Percentiles rank a stretch among this genome's conserved stretches.
phyloP scores from a whole-genome alignment of 1,284 basidiomycete species.

The Meira miltonrushii region DNA sequence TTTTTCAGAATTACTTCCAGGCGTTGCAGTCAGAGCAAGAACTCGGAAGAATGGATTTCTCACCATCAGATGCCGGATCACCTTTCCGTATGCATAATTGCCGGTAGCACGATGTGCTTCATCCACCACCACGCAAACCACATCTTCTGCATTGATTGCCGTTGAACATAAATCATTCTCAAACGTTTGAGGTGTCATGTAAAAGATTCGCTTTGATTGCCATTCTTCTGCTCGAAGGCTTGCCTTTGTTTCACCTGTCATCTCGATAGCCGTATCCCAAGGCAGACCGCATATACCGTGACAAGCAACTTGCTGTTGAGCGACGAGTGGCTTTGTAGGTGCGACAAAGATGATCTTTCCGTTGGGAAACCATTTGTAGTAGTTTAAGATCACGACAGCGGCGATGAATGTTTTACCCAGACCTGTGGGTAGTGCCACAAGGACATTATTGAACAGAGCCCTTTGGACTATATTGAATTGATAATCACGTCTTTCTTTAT shows the following conservation, averaged over 20 bases:
- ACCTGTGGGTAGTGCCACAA: slow-evolving; percentile 92
- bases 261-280: slow-evolving; percentile 73
- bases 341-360: slow-evolving; percentile 77
- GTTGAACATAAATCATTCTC: slow-evolving; percentile 75
- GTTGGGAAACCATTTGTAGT: slow-evolving; percentile 44
- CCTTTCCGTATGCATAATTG: slow-evolving; percentile 84
- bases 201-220: slow-evolving; percentile 83
- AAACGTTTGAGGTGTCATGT: slow-evolving; percentile 95
- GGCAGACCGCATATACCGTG: slow-evolving; percentile 92
- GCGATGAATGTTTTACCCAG: slow-evolving; percentile 98
- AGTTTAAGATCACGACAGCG: slow-evolving; percentile 76
- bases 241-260: slow-evolving; percentile 64
- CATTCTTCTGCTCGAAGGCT: slow-evolving; percentile 56
- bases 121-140: slow-evolving; percentile 79
- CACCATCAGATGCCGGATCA: slow-evolving; percentile 82
- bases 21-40: slow-evolving; percentile 90
- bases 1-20: slow-evolving; percentile 75
- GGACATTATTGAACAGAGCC: slow-evolving; percentile 81
- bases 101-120: slow-evolving; percentile 94
- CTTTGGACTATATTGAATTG: slow-evolving; percentile 88
- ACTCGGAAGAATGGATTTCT: slow-evolving; percentile 90
- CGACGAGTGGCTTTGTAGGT: slow-evolving; percentile 89
- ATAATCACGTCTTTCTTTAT: slow-evolving; percentile 81
- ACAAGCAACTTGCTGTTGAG: slow-evolving; percentile 80
- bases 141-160: slow-evolving; percentile 70